Conservation (phyloP, 192 early-diverging fungal genomes). For the Coemansia reversa region DNA sequence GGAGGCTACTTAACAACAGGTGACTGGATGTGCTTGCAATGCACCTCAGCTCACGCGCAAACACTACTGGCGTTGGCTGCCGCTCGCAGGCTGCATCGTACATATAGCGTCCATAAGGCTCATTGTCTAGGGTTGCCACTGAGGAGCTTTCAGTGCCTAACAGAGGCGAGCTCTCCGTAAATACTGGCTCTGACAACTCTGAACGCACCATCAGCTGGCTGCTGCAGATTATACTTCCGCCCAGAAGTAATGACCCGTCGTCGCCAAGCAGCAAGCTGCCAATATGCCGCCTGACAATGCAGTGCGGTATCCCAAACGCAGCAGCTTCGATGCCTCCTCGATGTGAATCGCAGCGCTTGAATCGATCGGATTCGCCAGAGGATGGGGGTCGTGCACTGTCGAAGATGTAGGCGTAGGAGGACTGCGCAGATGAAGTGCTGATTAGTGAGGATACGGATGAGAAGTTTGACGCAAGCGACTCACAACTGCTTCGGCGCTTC, state of each 20-base stretch:
- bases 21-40: slow-evolving; percentile 44
- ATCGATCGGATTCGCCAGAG: not conserved
- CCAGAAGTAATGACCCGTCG: slow-evolving; percentile 5
- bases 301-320: not conserved
- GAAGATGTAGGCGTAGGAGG: slow-evolving; percentile 51
- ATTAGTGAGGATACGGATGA: slow-evolving; percentile 23
- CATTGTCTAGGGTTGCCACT: slow-evolving; percentile 8
- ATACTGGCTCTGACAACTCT: not conserved
- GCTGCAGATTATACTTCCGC: slow-evolving; percentile 3
- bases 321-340: slow-evolving; percentile 6
- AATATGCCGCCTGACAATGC: not conserved
- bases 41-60: slow-evolving; percentile 16
- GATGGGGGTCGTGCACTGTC: slow-evolving; percentile 38
- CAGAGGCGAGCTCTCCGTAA: slow-evolving; percentile 24
- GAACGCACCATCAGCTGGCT: not conserved
- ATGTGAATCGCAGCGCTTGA: slow-evolving; percentile 1
- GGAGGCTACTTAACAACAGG: slow-evolving; percentile 58
- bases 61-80: slow-evolving; percentile 12
- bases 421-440: slow-evolving; percentile 36
- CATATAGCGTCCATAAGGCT: not conserved
- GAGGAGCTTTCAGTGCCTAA: slow-evolving; percentile 9
- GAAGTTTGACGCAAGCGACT: slow-evolving; percentile 32
- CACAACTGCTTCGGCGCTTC: slow-evolving; percentile 13
- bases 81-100: slow-evolving; percentile 6
- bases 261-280: slow-evolving; percentile 10